These are phyloP conservation scores for Cicer judaicum DNA, from an alignment of 306 rosid species.

Conservation along the genomic window DNA sequence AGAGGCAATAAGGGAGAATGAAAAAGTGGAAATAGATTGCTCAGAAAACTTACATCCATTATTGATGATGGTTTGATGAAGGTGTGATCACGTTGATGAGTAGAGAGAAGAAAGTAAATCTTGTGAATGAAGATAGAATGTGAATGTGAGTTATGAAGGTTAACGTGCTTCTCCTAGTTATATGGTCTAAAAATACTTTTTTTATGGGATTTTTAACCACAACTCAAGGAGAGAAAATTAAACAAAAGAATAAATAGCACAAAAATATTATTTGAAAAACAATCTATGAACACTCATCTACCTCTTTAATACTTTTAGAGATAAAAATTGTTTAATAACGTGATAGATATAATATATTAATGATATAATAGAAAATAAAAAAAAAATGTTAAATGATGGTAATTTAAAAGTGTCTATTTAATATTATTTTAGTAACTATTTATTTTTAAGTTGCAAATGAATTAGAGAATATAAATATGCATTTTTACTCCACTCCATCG, in stretches of 20 bases:
- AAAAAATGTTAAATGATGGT: no score
- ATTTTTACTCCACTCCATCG: no score
- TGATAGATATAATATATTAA: no score
- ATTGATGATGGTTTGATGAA: conserved; percentile 6
- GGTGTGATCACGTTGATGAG: conserved; percentile 37
- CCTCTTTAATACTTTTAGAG: no score
- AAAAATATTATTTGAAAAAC: no score
- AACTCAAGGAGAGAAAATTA: conserved; percentile 10
- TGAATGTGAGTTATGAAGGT: conserved; percentile 19
- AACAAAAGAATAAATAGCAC: neutral
- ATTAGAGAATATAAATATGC: no score
- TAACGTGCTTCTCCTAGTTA: conserved; percentile 28
- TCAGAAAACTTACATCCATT: conserved; percentile 36
- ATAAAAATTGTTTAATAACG: rapidly evolving
- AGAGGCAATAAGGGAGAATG: neutral
- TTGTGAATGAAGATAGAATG: conserved; percentile 42
- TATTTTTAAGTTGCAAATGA: no score
- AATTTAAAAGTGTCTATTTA: no score
- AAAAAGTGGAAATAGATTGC: neutral
- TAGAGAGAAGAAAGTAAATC: conserved; percentile 39
- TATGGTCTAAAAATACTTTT: neutral
- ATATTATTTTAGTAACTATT: no score
- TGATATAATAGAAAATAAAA: no score
- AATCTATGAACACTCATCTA: no score
- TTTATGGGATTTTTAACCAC: conserved; percentile 14